These are phyloP conservation scores for Trichopus zeylanicus DNA, from an alignment of 116 monocot genomes.

Conservation along the genomic window DNA sequence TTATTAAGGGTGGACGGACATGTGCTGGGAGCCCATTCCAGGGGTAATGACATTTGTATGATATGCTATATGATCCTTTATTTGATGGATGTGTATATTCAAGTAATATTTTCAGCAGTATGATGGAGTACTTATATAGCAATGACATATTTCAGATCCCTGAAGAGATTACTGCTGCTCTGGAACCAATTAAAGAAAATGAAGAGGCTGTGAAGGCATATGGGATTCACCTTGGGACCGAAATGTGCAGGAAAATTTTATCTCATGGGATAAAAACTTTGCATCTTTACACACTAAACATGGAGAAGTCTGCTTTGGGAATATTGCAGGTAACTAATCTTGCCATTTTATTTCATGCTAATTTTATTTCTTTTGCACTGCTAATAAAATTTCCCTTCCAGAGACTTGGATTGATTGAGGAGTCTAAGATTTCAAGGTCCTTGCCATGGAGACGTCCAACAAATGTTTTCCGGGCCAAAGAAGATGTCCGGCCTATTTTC, in stretches of 20 bases:
- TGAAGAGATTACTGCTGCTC: constrained; percentile 57
- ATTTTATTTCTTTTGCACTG: constrained; percentile 3
- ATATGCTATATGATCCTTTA: background rate
- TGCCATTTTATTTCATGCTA: background rate
- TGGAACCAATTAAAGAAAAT: constrained; percentile 89
- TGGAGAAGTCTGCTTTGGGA: constrained; percentile 91
- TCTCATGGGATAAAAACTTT: constrained; percentile 78
- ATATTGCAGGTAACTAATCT: constrained; percentile 62
- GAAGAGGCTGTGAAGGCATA: constrained; percentile 90
- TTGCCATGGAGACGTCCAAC: constrained; percentile 68
- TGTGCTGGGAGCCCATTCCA: no score
- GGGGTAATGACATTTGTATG: no score
- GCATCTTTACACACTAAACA: constrained; percentile 93
- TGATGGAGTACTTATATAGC: background rate
- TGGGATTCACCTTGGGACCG: constrained; percentile 90
- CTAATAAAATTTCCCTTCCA: constrained; percentile 14
- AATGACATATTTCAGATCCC: constrained; percentile 43
- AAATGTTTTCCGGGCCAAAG: constrained; percentile 54
- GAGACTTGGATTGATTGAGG: constrained; percentile 91
- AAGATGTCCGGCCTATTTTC: constrained; percentile 66
- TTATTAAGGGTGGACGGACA: no score
- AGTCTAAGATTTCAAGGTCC: constrained; percentile 52
- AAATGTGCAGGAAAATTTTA: constrained; percentile 97
- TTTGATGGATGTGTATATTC: background rate
- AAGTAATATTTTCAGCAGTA: background rate